Evolutionary conservation across 805 yeast genomes (phyloP).

Genomic region (Kodamaea sagamina): DNA sequence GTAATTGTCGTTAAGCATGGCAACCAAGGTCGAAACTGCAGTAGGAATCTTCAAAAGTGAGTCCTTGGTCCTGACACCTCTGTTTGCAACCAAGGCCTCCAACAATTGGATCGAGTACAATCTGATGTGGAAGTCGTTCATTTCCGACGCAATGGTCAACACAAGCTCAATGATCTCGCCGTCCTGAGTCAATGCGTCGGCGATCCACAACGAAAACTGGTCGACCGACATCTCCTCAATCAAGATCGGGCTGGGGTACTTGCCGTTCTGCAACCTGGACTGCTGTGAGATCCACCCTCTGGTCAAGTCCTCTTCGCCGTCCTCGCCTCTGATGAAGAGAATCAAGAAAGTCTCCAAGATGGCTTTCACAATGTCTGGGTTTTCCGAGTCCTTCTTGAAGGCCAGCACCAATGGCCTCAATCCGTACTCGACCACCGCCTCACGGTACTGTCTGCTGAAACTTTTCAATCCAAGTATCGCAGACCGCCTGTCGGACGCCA

Average conservation of each 20-base stretch:
- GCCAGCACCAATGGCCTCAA: conserved; percentile 70
- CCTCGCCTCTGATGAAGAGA: conserved; percentile 70
- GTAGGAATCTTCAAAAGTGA: conserved; percentile 71
- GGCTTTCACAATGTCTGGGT: conserved; percentile 72
- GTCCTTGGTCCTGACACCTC: conserved; percentile 75
- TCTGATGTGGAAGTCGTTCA: conserved; percentile 70
- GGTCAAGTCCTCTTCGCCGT: conserved; percentile 57
- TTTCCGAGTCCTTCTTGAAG: conserved; percentile 64
- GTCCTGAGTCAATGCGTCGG: conserved; percentile 83
- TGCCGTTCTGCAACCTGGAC: conserved; percentile 72
- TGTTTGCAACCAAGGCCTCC: conserved; percentile 77
- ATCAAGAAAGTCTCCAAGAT: conserved; percentile 83
- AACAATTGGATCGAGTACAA: conserved; percentile 82
- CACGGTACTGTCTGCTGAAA: conserved; percentile 85
- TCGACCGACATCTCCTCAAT: conserved; percentile 62
- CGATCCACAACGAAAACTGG: conserved; percentile 90
- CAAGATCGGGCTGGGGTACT: conserved; percentile 72
- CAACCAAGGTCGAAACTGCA: conserved; percentile 75
- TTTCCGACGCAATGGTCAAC: conserved; percentile 48
- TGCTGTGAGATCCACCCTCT: conserved; percentile 74
- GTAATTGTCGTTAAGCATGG: conserved; percentile 46
- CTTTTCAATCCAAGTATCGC: conserved; percentile 89
- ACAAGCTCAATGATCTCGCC: conserved; percentile 30
- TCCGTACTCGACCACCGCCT: conserved; percentile 86
- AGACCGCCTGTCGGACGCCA: conserved; percentile 83